Base-by-base conservation (phyloP, 2,329 filamentous ascomycete genomes). In the Venturia asperata region DNA sequence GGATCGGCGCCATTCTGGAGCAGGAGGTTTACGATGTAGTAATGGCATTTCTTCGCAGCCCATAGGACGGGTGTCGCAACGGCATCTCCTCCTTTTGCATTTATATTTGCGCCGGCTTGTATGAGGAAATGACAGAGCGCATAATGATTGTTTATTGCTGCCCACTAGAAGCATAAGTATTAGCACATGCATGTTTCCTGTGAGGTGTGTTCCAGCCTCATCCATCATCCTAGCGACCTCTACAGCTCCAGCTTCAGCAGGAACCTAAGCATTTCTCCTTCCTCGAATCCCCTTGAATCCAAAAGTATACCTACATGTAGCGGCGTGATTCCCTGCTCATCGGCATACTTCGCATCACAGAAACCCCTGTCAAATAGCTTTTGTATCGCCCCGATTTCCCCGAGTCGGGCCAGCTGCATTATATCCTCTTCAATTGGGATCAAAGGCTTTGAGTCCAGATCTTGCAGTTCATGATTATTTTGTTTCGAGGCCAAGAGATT, bases 81-180 rank as follows among this genome's bases (percentile, higher is more conserved):
- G 11, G 92, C 96, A 73, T 97, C 93, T 76, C 94, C 94, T 76
- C 95, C 94, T 77, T 95, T 96, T 68, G 87, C 88, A 78, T 99
- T 97, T 72, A 97, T 89, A 74, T 96, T 89, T 73, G 92, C 94
- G 72, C 92, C 92, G 61, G 81, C 81, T 69, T 89, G 90, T 74
- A 99, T 85, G 56, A 99, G 86, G 77, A 95, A 97, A 76, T 94
- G 93, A 84, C 93, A 97, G 81, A 97, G 92, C 70, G 91, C 90
- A 79, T 93, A 95, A 75, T 97, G 94, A 74, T 97, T 97, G 80
- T 99, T 99, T 76, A 99, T 97, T 45, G 95, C 91, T 60, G 94
- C 94, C 94, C 94, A 99, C 91, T 99, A 74, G 64, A 70, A 66
- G 61, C 9, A 27, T 3, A 52, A 42, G 62, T 63, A 58, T 65